Base-by-base conservation (phyloP, 441 rosid genomes). In the Viola pubescens region DNA sequence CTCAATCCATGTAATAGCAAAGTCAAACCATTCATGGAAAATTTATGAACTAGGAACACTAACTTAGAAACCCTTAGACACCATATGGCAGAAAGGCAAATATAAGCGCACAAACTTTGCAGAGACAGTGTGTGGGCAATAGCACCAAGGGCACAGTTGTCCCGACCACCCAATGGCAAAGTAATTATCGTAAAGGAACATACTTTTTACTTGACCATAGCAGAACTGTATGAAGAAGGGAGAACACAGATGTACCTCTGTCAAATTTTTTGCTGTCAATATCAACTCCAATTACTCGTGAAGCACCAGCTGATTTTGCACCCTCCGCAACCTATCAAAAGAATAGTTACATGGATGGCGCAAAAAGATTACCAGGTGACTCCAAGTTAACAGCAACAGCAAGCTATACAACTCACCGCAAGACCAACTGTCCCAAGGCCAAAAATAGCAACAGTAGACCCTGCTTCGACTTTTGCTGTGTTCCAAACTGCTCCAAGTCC, bases 401-500 rank as follows among this genome's bases (percentile, higher is more conserved):
- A 38, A 50, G 49, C 10, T 3, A 37, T 37, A 67, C 57, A 52
- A 66, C 90, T 77, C 74, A 89, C 98, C 7, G 94, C 96, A 72
- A 92, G 97, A 37, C 98, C 98, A 66, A 92, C 88, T 40, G 97
- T 89, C 5, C 97, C 97, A 75, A 89, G 97, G 70, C 97, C 98
- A 56, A 92, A 92, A 67, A 92, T 68, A 59, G 97, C 94, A 41
- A 92, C 98, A 71, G 64, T 82, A 9, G 90, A 85, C 61, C 95
- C 98, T 26, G 89, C 60, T 74, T 88, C 98, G n/a, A 91, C 98
- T 81, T 91, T 88, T 63, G 98, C 98, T 11, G 98, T 83, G 71
- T 91, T 88, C 98, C 98, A 91, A 64, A 91, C 98, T 56, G 98
- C 98, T 77, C 98, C 98, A 70, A 91, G 91, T 5, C 98, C 95